Conservation (phyloP, 495 filamentous ascomycete genomes). For the Xylaria telfairii region DNA sequence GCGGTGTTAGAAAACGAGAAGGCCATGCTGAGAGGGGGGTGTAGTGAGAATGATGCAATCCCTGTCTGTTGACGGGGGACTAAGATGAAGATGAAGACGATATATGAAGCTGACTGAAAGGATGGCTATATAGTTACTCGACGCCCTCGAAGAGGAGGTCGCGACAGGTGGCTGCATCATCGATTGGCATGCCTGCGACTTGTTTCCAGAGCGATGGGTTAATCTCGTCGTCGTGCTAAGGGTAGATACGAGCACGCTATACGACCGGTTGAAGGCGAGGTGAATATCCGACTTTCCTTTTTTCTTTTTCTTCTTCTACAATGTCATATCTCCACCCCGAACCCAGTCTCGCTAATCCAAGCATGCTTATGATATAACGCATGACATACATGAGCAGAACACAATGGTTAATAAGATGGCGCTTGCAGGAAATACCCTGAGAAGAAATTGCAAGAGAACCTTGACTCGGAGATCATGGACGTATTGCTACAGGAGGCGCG, state of each 20-base stretch:
- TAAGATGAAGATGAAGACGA: neutral
- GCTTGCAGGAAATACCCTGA: slow-evolving; percentile 72
- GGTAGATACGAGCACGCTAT: slow-evolving; percentile 76
- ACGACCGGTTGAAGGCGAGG: slow-evolving; percentile 70
- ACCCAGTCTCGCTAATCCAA: neutral
- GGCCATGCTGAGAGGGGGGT: neutral
- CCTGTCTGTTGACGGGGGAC: neutral
- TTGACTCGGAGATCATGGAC: slow-evolving; percentile 98
- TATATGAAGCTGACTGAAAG: slow-evolving; percentile 14
- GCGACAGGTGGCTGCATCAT: slow-evolving; percentile 85
- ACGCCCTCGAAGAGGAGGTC: slow-evolving; percentile 83
- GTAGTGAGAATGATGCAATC: slow-evolving; percentile 34
- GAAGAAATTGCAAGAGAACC: slow-evolving; percentile 90
- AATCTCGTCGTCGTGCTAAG: slow-evolving; percentile 94
- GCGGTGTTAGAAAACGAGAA: neutral
- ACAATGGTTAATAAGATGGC: neutral
- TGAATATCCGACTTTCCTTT: neutral
- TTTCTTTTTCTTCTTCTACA: neutral
- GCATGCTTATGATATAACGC: neutral
- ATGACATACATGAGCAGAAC: neutral
- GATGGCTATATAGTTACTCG: slow-evolving; percentile 67
- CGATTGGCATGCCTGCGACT: slow-evolving; percentile 97
- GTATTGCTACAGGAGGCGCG: slow-evolving; percentile 88
- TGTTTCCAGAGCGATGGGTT: slow-evolving; percentile 93
- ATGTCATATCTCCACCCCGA: neutral